Conservation (phyloP, 2,329 filamentous ascomycete species). For the Nemania diffusa region DNA sequence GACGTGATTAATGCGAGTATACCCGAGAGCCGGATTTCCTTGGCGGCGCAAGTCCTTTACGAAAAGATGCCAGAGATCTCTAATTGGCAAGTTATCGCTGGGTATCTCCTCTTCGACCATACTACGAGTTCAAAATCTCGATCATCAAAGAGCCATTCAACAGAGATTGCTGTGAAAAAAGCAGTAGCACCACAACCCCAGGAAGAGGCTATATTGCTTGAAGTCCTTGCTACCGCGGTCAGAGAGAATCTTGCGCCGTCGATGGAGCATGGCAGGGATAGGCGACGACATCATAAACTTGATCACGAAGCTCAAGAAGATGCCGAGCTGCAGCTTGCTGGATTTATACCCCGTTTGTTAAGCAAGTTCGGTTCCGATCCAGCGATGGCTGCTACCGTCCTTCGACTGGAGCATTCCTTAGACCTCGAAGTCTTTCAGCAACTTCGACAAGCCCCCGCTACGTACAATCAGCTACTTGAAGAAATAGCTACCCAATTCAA, state of each 20-base stretch:
- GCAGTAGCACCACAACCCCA: constrained; percentile 77
- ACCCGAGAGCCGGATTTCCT: constrained; percentile 82
- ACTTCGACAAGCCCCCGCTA: constrained; percentile 83
- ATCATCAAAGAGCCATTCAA: constrained; percentile 64
- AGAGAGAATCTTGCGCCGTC: constrained; percentile 76
- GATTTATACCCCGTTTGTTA: constrained; percentile 83
- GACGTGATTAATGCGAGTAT: constrained; percentile 70
- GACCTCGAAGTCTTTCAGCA: constrained; percentile 90
- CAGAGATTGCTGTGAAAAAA: constrained; percentile 73
- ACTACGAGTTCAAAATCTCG: constrained; percentile 70
- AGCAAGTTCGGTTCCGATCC: constrained; percentile 95
- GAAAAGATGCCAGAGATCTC: constrained; percentile 82
- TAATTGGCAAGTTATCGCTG: constrained; percentile 88
- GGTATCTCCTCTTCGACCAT: constrained; percentile 93
- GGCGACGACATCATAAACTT: constrained; percentile 67
- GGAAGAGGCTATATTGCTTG: constrained; percentile 87
- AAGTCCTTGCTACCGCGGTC: constrained; percentile 85
- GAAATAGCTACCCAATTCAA: constrained; percentile 95
- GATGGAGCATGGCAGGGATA: constrained; percentile 71
- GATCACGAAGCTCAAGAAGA: constrained; percentile 80
- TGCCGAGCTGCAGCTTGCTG: constrained; percentile 79
- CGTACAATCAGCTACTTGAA: constrained; percentile 83
- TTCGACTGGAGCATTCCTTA: constrained; percentile 86
- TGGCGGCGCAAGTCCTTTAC: constrained; percentile 87
- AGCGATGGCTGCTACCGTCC: constrained; percentile 83